A percentile compares a stretch with the other conserved stretches of the same genome.
phyloP scores from a whole-genome alignment of 805 yeast genomes.

The Yamadazyma kitorensis region DNA sequence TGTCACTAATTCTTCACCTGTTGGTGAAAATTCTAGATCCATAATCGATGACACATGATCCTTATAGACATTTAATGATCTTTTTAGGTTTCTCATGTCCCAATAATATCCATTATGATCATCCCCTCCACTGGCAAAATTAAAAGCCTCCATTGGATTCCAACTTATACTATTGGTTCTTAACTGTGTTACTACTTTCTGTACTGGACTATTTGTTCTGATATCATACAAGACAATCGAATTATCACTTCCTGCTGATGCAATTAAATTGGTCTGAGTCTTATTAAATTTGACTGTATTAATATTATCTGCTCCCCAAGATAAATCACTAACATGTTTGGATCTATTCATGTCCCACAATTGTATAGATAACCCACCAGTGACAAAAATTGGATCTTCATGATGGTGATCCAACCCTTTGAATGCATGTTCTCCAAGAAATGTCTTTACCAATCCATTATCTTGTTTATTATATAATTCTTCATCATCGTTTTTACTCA shows the following conservation, averaged over 20 bases:
- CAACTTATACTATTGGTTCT: slow-evolving; percentile 85
- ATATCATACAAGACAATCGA: slow-evolving; percentile 87
- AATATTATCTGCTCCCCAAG: slow-evolving; percentile 97
- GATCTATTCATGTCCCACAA: slow-evolving; percentile 89
- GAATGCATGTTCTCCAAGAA: slow-evolving; percentile 78
- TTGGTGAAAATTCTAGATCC: slow-evolving; percentile 93
- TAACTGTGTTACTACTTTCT: slow-evolving; percentile 79
- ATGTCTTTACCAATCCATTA: slow-evolving; percentile 71
- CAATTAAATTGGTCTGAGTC: slow-evolving; percentile 85
- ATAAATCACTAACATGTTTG: slow-evolving; percentile 69
- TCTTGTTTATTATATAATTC: slow-evolving; percentile 28
- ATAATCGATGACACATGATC: slow-evolving; percentile 96
- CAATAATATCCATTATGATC: slow-evolving; percentile 93
- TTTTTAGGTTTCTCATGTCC: slow-evolving; percentile 90
- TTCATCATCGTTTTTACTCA: slow-evolving; percentile 30
- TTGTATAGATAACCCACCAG: slow-evolving; percentile 88
- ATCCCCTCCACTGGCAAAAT: slow-evolving; percentile 88
- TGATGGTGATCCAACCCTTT: slow-evolving; percentile 85
- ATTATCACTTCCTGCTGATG: slow-evolving; percentile 83
- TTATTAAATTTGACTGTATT: slow-evolving; percentile 80
- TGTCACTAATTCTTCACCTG: slow-evolving; percentile 93
- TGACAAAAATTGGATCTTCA: slow-evolving; percentile 69
- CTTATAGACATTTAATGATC: slow-evolving; percentile 81
- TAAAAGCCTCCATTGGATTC: slow-evolving; percentile 98
- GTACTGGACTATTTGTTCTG: slow-evolving; percentile 88